A percentile compares a stretch with the other conserved stretches of the same genome.
phyloP scores from a whole-genome alignment of 139 green algal species.

The Prasinococcaceae sp. region DNA sequence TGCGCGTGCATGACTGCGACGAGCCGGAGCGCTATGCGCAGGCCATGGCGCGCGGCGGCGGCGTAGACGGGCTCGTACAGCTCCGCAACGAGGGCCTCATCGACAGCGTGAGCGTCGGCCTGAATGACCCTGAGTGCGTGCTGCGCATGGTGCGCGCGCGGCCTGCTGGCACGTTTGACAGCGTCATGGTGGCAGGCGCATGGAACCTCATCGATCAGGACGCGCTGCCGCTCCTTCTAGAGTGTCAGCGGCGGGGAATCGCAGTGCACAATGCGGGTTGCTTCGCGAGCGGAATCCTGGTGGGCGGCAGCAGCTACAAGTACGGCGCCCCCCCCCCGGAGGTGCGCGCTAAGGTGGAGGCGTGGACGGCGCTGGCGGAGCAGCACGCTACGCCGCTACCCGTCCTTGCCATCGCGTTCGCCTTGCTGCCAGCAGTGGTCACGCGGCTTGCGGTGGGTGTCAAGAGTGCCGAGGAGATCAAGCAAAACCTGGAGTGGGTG shows the following conservation, averaged over 20 bases:
- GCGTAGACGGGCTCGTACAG: not conserved
- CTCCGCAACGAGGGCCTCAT: conserved; percentile 5
- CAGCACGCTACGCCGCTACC: not conserved
- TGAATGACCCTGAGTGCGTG: conserved; percentile 17
- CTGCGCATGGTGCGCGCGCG: conserved; percentile 4
- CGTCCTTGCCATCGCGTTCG: conserved; percentile 13
- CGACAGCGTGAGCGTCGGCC: conserved; percentile 6
- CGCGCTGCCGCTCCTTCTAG: conserved; percentile 2
- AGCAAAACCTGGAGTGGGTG: not conserved
- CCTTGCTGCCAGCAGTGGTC: conserved; percentile 2
- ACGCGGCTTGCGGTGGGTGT: conserved; percentile 10
- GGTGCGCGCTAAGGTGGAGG: not conserved
- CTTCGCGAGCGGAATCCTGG: conserved; percentile 16
- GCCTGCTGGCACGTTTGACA: conserved; percentile 3
- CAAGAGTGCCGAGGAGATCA: conserved; percentile 7
- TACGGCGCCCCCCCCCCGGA: conserved; percentile 1
- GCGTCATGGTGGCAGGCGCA: conserved; percentile 17
- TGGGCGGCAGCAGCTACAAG: conserved; percentile 9
- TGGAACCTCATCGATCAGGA: conserved; percentile 24
- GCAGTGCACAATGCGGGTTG: conserved; percentile 14
- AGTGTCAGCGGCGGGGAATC: conserved; percentile 14
- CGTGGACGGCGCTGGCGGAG: conserved; percentile 7
- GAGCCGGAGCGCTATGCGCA: not conserved
- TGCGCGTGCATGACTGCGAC: conserved; percentile 18
- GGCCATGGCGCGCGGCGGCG: not conserved